phyloP scores from a whole-genome alignment of 2,329 filamentous ascomycete genomes.

The Aspergillus sp. region DNA sequence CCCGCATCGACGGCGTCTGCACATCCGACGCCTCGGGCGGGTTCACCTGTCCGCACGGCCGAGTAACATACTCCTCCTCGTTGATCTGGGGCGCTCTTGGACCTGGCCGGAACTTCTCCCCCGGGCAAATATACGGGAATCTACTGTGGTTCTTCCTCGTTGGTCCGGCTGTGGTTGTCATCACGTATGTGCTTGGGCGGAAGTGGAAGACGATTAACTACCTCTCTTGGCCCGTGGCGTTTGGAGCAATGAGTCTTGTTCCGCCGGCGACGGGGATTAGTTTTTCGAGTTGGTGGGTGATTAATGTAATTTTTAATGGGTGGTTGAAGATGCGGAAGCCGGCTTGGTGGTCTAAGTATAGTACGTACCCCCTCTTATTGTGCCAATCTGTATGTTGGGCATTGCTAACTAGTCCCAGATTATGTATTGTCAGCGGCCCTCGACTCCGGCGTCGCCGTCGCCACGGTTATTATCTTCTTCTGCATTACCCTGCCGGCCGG shows the following conservation, averaged over 20 bases:
- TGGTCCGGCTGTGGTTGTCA: constrained; percentile 55
- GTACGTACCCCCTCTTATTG: constrained; percentile 13
- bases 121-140: constrained; percentile 54
- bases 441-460: constrained; percentile 37
- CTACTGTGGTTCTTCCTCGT: constrained; percentile 67
- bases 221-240: constrained; percentile 61
- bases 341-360: constrained; percentile 47
- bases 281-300: constrained; percentile 60
- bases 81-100: constrained; percentile 66
- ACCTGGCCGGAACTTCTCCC: constrained; percentile 60
- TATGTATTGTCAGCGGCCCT: constrained; percentile 41
- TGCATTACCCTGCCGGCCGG: constrained; percentile 37
- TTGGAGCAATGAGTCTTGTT: constrained; percentile 57
- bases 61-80: constrained; percentile 61
- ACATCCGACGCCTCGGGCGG: constrained; percentile 54
- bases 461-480: constrained; percentile 41
- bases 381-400: neutral
- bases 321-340: constrained; percentile 36
- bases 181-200: constrained; percentile 55
- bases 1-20: constrained; percentile 42
- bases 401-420: constrained; percentile 7
- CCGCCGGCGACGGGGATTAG: constrained; percentile 64
- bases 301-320: constrained; percentile 43
- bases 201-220: constrained; percentile 57
- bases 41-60: constrained; percentile 51